Conservation (phyloP, 805 yeast species). For the Zygoascus flipseniorum region DNA sequence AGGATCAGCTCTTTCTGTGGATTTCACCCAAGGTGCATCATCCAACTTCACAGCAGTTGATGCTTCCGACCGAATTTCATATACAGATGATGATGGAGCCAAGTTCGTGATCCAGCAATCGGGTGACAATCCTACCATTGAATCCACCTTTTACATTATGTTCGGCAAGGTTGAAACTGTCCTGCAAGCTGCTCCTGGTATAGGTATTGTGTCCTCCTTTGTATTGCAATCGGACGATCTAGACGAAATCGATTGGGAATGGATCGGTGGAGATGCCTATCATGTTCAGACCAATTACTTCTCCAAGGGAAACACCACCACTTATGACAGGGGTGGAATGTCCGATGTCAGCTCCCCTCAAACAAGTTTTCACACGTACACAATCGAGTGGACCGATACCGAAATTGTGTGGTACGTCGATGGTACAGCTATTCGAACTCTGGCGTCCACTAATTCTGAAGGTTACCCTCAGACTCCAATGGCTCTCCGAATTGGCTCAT, state of each 20-base stretch:
- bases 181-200: conserved; percentile 65
- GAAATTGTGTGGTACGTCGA: conserved; percentile 63
- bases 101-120: conserved; percentile 49
- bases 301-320: conserved; percentile 67
- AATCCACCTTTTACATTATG: conserved; percentile 77
- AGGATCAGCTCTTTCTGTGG: conserved; percentile 44
- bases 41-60: conserved; percentile 33
- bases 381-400: conserved; percentile 75
- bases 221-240: conserved; percentile 75
- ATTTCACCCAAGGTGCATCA: conserved; percentile 38
- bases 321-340: conserved; percentile 74
- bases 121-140: conserved; percentile 70
- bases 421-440: conserved; percentile 58
- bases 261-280: conserved; percentile 71
- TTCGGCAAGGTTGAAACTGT: conserved; percentile 75
- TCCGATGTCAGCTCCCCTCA: conserved; percentile 54
- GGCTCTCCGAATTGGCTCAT: conserved; percentile 50
- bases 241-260: conserved; percentile 86
- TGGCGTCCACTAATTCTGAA: conserved; percentile 42
- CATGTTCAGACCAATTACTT: conserved; percentile 69
- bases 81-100: conserved; percentile 47
- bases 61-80: conserved; percentile 33
- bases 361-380: conserved; percentile 59
- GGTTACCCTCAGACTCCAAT: conserved; percentile 94
- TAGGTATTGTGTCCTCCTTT: conserved; percentile 73